Percentiles rank a stretch among this genome's conserved stretches.
phyloP scores from a whole-genome alignment of 257 asterid species.

The Verbascum thapsus region DNA sequence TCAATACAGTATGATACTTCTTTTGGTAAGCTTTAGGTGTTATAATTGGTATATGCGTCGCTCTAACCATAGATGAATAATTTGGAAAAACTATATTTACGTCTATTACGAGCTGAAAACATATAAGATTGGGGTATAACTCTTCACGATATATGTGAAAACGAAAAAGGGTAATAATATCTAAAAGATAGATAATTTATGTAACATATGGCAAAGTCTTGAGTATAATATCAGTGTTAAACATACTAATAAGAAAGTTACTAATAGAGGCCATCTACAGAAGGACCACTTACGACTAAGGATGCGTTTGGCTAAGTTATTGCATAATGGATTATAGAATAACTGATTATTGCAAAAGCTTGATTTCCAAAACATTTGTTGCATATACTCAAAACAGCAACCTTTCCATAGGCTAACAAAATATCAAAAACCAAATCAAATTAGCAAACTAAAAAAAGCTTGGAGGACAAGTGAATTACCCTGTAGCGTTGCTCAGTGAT shows the following conservation, averaged over 20 bases:
- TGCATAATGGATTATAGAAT: too few relatives aligned
- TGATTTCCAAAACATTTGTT: not conserved
- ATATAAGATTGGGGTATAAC: not conserved
- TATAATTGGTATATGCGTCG: not conserved
- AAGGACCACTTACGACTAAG: not conserved
- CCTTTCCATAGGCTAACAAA: not conserved
- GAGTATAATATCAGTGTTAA: too few relatives aligned
- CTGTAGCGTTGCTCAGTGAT: constrained; percentile 77
- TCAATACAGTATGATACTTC: not conserved
- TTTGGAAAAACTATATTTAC: not conserved
- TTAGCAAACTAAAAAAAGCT: constrained; percentile 4
- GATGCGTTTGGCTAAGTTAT: too few relatives aligned
- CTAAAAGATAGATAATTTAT: too few relatives aligned
- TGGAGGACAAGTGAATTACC: constrained; percentile 37
- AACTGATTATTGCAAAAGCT: too few relatives aligned
- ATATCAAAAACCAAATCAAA: not conserved
- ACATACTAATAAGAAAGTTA: not conserved
- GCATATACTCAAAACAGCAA: not conserved
- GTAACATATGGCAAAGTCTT: too few relatives aligned
- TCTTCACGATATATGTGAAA: not conserved
- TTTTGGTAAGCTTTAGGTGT: not conserved
- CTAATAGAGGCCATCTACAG: not conserved
- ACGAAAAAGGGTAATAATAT: not conserved
- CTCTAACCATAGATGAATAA: not conserved
- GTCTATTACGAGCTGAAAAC: not conserved